These are phyloP conservation scores for Penicillium manginii DNA, from an alignment of 495 filamentous ascomycete genomes.

Conservation along the genomic window DNA sequence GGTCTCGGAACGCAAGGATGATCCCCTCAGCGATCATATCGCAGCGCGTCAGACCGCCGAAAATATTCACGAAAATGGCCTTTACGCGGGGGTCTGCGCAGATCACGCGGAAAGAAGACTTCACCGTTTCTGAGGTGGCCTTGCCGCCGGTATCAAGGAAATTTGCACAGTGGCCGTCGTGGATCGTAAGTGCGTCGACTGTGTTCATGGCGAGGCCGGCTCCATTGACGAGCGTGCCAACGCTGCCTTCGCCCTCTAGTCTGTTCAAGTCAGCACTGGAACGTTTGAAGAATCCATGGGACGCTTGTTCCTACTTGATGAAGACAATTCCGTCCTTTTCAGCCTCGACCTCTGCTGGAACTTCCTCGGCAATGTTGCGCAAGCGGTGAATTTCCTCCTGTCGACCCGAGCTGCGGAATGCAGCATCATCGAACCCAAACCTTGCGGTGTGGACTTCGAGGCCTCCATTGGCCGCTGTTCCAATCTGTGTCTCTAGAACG, in stretches of 20 bases:
- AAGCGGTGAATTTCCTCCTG: slow-evolving; percentile 66
- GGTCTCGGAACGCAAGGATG: slow-evolving; percentile 73
- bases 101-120: slow-evolving; percentile 73
- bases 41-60: slow-evolving; percentile 80
- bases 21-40: slow-evolving; percentile 91
- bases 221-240: slow-evolving; percentile 85
- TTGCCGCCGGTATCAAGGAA: slow-evolving; percentile 93
- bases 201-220: slow-evolving; percentile 95
- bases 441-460: slow-evolving; percentile 54
- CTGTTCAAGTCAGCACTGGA: slow-evolving; percentile 29
- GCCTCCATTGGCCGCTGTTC: slow-evolving; percentile 38
- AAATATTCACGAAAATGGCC: slow-evolving; percentile 86
- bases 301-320: slow-evolving; percentile 47
- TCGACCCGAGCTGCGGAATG: slow-evolving; percentile 65
- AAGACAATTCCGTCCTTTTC: slow-evolving; percentile 77
- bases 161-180: slow-evolving; percentile 70
- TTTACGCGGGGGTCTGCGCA: slow-evolving; percentile 71
- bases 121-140: slow-evolving; percentile 83
- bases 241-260: slow-evolving; percentile 53
- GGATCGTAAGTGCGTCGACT: slow-evolving; percentile 71
- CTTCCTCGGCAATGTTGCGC: slow-evolving; percentile 54
- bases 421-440: slow-evolving; percentile 81
- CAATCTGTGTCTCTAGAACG: slow-evolving; percentile 55
- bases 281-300: not conserved
- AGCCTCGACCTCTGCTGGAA: slow-evolving; percentile 64